Percentiles rank a stretch among this genome's conserved stretches.
phyloP scores from a whole-genome alignment of 176 grass and related monocot species.

The Phragmites australis region DNA sequence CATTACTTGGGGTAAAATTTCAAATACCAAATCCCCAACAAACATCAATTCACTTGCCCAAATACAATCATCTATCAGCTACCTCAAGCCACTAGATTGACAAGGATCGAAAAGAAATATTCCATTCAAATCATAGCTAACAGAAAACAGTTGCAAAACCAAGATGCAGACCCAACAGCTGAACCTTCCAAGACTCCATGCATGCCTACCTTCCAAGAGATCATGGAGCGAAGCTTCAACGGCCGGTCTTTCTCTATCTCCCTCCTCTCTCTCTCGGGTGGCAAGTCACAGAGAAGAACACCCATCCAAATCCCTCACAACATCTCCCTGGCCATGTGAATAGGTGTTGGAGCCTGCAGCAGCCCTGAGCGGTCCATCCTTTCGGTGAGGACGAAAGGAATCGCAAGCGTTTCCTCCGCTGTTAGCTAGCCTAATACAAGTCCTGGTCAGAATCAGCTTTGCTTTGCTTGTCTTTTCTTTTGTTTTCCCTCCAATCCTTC shows the following conservation, averaged over 20 bases:
- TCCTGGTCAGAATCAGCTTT: slow-evolving; percentile 8
- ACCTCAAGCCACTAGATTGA: not conserved
- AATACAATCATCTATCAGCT: not conserved
- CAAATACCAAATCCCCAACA: not conserved
- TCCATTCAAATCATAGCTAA: not conserved
- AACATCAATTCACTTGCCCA: not conserved
- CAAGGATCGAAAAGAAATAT: not conserved
- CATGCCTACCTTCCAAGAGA: slow-evolving; percentile 33
- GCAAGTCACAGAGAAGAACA: not conserved
- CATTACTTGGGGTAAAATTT: not conserved
- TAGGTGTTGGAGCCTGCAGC: slow-evolving; percentile 7
- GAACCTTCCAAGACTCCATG: not conserved
- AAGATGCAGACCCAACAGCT: not conserved
- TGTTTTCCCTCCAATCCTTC: not conserved
- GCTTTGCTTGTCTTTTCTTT: not conserved
- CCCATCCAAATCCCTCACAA: slow-evolving; percentile 15
- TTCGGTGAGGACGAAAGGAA: slow-evolving; percentile 55
- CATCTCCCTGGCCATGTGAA: slow-evolving; percentile 37
- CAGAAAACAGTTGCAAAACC: slow-evolving; percentile 24
- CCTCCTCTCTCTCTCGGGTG: not conserved
- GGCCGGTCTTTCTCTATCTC: not conserved
- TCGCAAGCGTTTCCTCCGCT: slow-evolving; percentile 36
- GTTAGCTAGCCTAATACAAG: slow-evolving; percentile 41
- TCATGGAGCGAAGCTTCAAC: slow-evolving; percentile 21
- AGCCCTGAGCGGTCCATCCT: slow-evolving; percentile 35